Evolutionary conservation across 441 rosid species (phyloP), one percentile per base, ranked within the genome.

Genomic region (Populus trichocarpa): DNA sequence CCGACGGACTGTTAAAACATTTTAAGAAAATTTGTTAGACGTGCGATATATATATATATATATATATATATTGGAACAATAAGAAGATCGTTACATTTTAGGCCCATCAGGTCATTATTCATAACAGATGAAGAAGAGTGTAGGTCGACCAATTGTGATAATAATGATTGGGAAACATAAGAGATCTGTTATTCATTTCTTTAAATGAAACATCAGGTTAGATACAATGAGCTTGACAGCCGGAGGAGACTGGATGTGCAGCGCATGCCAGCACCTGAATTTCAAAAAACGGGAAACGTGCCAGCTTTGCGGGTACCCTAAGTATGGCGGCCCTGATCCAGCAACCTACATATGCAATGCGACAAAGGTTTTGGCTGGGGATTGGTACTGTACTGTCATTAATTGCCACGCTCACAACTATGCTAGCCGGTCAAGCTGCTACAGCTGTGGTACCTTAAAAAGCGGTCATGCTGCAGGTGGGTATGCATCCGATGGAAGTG

Each of bases 231-330:
- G 87, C 87, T 90, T 92, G 93, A 66, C 87, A 22, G 61, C 61
- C 7, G 93, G 92, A 86, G 98, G 98, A 88, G 99, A 96, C 75
- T 96, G 99, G 99, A 72, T 92, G 82, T 96, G 99, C 28, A 89
- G 81, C 2, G 97, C 92, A 26, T 96, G 99, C 85, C 89, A 91
- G 42, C 90, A 96, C 80, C 86, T 87, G 84, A 96, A 96, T 80
- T 96, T 96, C 88, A 96, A 87, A 96, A 85, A 84, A 82, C 32
- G 98, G 75, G 98, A 96, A 12, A 81, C 80, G 9, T 96, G 99
- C 82, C 97, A 91, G 61, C 84, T 87, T 26, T 95, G 99, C 18
- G 88, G 89, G 50, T 95, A 90, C 71, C 97, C 96, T 7, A 93
- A 90, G 80, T 89, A 53, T 69, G 95, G 94, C 8, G 98, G 97